Evolutionary conservation across 2,329 filamentous ascomycete species (phyloP).

Genomic region (Tolypocladium endophyticum): DNA sequence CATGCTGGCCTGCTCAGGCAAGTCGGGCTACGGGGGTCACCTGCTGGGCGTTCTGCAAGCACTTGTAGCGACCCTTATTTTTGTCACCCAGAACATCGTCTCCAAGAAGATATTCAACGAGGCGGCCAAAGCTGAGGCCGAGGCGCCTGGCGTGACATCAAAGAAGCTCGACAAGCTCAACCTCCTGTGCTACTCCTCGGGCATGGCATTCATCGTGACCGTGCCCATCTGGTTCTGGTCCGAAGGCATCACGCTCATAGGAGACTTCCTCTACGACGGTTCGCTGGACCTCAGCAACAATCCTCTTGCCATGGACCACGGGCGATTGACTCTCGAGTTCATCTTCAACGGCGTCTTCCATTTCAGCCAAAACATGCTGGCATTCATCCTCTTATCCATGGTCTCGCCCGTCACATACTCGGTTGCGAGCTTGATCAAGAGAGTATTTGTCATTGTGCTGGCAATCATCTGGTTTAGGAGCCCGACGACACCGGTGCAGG

Average conservation of each 20-base stretch:
- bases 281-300: slow-evolving; percentile 49
- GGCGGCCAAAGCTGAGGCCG: slow-evolving; percentile 72
- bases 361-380: slow-evolving; percentile 91
- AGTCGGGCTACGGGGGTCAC: slow-evolving; percentile 66
- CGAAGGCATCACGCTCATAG: slow-evolving; percentile 69
- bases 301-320: slow-evolving; percentile 65
- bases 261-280: slow-evolving; percentile 74
- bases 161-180: slow-evolving; percentile 95
- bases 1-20: slow-evolving; percentile 88
- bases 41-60: slow-evolving; percentile 84
- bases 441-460: slow-evolving; percentile 91
- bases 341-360: slow-evolving; percentile 96
- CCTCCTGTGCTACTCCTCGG: slow-evolving; percentile 92
- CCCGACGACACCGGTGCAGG: slow-evolving; percentile 74
- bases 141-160: slow-evolving; percentile 49
- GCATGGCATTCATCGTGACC: slow-evolving; percentile 80
- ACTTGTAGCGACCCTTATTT: slow-evolving; percentile 81
- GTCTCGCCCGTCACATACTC: slow-evolving; percentile 96
- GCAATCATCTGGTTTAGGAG: slow-evolving; percentile 95
- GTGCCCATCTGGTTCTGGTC: slow-evolving; percentile 87
- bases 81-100: slow-evolving; percentile 97
- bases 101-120: slow-evolving; percentile 98
- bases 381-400: slow-evolving; percentile 84
- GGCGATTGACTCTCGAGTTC: slow-evolving; percentile 70
- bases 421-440: slow-evolving; percentile 90